Evolutionary conservation across 2,329 filamentous ascomycete genomes (phyloP).

Genomic region (Torrubiella hemipterigena): DNA sequence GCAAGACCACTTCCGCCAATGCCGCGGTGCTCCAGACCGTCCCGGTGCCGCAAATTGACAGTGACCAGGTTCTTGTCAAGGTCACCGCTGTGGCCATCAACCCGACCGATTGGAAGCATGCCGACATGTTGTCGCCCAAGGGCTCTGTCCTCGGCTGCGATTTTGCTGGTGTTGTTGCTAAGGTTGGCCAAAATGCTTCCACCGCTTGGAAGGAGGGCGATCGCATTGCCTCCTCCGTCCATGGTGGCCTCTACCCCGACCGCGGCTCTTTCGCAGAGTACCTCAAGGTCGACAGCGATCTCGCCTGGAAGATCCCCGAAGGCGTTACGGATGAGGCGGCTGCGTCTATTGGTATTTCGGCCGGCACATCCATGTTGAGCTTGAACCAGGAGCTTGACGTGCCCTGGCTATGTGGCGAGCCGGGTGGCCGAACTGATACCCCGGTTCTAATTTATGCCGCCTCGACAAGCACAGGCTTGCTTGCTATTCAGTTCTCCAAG

Average conservation of each 20-base stretch:
- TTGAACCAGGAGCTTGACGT: slow-evolving; percentile 13
- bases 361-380: slow-evolving; percentile 13
- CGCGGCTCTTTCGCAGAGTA: slow-evolving; percentile 16
- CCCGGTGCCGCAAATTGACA: not conserved
- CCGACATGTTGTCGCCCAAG: slow-evolving; percentile 12
- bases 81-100: slow-evolving; percentile 21
- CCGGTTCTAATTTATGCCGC: slow-evolving; percentile 36
- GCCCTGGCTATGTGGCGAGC: slow-evolving; percentile 8
- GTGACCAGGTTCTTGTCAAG: slow-evolving; percentile 20
- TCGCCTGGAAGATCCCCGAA: slow-evolving; percentile 13
- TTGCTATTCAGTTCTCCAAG: slow-evolving; percentile 30
- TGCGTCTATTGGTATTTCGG: slow-evolving; percentile 17
- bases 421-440: slow-evolving; percentile 3
- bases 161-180: slow-evolving; percentile 33
- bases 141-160: slow-evolving; percentile 25
- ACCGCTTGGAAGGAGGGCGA: slow-evolving; percentile 10
- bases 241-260: slow-evolving; percentile 12
- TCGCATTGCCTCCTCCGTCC: slow-evolving; percentile 12
- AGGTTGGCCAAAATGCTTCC: slow-evolving; percentile 23
- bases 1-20: not conserved
- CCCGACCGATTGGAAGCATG: slow-evolving; percentile 22
- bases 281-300: slow-evolving; percentile 11
- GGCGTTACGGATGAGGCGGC: slow-evolving; percentile 11
- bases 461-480: slow-evolving; percentile 31
- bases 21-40: not conserved